Base-by-base conservation (phyloP, 371 early-diverging fungal genomes). In the Mortierella sp. region DNA sequence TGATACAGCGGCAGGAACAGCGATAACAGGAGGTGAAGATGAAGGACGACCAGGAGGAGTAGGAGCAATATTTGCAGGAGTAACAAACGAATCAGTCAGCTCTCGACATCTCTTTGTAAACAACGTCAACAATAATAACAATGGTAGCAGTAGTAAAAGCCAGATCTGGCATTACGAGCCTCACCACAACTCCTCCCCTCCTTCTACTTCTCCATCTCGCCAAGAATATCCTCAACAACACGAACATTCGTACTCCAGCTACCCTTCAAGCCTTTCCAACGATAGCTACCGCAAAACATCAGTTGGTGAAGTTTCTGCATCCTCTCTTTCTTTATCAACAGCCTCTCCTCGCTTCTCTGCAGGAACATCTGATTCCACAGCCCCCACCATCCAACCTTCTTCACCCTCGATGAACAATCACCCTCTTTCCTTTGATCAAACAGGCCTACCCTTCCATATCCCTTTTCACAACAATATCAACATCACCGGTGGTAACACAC, bases 391-490 rank as follows among this genome's bases (percentile, higher is more conserved):
- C 26, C 26, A 19, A 40, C 15, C 26, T 58, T 64, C 70, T 19
- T 61, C 75, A 23, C 53, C 70, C 53, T 49, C 70, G 23, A 66
- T 75, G 70, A 75, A 51, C 58, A 43, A 54, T 55, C 35, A 34
- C 35, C 61, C 60, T 35, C 57, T 53, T 10, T 23, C 61, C 57
- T 75, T 61, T 32, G 61, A 66, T 61, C 70, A 60, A 31, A 56
- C 69, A 22, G 62, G 55, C 57, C 58, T 47, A 22, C 29, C 54
- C 34, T 12, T 37, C 10, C 53, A 37, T 32, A 34, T 57, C 42
- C 54, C 53, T 53, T 61, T 55, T 34, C 59, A 61, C 57, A 35
- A 31, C n/a, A 19, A 32, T 22, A n/a, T 19, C n/a, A 62, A 23
- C 51, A n/a, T 23, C 64, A 64, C 10, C 61, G 15, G 9, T 23